Base-by-base conservation (phyloP, 805 yeast species). In the Myxozyma sirexii region DNA sequence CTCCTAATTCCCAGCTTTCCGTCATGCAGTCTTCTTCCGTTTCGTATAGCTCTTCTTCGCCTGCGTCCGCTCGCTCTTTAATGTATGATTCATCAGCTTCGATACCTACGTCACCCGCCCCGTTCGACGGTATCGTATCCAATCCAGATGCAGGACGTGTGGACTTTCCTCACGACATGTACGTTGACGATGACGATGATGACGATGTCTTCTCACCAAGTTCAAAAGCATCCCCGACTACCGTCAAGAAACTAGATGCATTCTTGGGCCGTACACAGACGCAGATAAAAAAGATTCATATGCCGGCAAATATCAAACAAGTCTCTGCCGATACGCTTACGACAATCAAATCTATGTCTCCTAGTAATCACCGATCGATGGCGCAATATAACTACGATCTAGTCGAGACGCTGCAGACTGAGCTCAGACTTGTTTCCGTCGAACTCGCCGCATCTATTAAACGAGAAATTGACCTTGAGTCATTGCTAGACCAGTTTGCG, bases 401-500 rank as follows among this genome's bases (percentile, higher is more conserved):
- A 2, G 59, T 61, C 42, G 56, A 48, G 10, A 37, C 41, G 13
- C 55, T 63, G 13, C 60, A 63, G 46, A 23, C 43, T 15, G 67
- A 64, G 50, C 54, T 64, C 39, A 50, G 47, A 35, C 49, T 33
- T 4, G 67, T 63, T 27, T 55, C 67, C 15, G 42, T 49, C 7
- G 67, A 64, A 27, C 66, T 64, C 19, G 67, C 67, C 4, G 21
- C 43, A 10, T 62, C 67, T 12, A 53, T 64, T 42, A 64, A 63
- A 54, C 60, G 67, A 7, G 67, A 64, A 27, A 41, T 64, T 31
- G 67, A 64, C 19, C 48, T 64, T 21, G 67, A 64, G 57, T 50
- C 46, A 48, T 44, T 62, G 24, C 56, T 62, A 2, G 60, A 60
- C 26, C 56, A 59, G 38, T 64, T 24, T 48, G 64, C 56, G 15